Base-by-base conservation (phyloP, 257 asterid species). In the Capsicum rhomboideum region DNA sequence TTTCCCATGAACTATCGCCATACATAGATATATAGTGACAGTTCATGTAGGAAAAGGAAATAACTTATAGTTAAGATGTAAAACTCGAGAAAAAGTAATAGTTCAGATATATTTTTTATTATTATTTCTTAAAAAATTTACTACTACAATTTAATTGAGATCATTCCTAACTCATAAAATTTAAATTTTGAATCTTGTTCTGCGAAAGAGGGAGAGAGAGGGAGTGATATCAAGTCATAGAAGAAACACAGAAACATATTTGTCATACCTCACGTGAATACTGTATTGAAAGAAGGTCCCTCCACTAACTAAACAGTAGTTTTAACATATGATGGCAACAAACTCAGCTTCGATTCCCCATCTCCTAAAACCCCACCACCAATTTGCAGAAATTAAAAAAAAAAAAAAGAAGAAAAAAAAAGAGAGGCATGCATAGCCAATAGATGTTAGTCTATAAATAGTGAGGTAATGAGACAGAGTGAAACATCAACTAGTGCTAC, bases 181-280 rank as follows among this genome's bases (percentile, higher is more conserved):
- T 31, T 17, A 17, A 67, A 67, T 34, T 34, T 1, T 67, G 2
- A 8, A 67, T 18, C 6, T 2, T 8, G 6, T 11, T 23, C 0
- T 1, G 0, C 4, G 0, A 34, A 3, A 6, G 44, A 40, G 44
- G 44, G 71, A 21, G 49, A 44, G 13, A 74, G 50, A 34, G 53
- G 34, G 16, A 37, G 90, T 88, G 90, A 84, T 83, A 84, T 88
- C 91, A 85, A 85, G 78, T 90, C 89, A 82, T 75, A 79, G 77
- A 49, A 83, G 82, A 83, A 82, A 52, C 55, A 28, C 59, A 66
- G 69, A 64, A 79, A 86, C 89, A 87, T 78, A 23, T 29, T 83
- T 80, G 4, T 50, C 63, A 71, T 64, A 34, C 29, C 80, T 80
- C 88, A 82, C 83, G 82, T 86, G 90, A 84, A 44, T 8, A 75